Evolutionary conservation across 1,284 basidiomycete genomes (phyloP).

Genomic region (Apiotrichum veenhuisii): DNA sequence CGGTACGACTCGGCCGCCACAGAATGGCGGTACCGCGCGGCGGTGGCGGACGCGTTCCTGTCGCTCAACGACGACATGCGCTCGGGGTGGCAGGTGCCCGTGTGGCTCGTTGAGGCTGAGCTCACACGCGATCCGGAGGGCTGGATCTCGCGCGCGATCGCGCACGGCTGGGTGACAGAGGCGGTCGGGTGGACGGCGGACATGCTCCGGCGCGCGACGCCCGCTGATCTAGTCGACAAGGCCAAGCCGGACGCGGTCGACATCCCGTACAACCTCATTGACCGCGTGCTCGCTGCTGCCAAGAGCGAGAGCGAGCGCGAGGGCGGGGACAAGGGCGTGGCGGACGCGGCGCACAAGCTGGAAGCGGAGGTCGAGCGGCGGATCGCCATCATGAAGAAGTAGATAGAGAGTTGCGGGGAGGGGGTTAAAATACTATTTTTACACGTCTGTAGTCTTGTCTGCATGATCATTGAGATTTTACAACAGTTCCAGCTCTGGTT

Average conservation of each 20-base stretch:
- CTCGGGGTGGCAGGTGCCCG: conserved; percentile 57
- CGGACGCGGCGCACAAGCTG: conserved; percentile 36
- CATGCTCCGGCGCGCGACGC: conserved; percentile 63
- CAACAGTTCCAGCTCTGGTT: too few relatives aligned
- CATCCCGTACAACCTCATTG: conserved; percentile 80
- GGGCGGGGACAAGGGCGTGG: conserved; percentile 52
- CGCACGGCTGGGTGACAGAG: conserved; percentile 72
- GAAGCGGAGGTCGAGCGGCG: conserved; percentile 26
- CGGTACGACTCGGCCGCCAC: conserved; percentile 71
- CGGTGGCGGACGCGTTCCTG: conserved; percentile 71
- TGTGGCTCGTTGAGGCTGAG: conserved; percentile 68
- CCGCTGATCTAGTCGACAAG: conserved; percentile 57
- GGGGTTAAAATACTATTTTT: too few relatives aligned
- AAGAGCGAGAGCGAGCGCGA: too few relatives aligned
- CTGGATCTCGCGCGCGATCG: conserved; percentile 50
- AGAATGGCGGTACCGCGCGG: conserved; percentile 69
- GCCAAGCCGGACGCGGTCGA: conserved; percentile 62
- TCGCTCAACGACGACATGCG: conserved; percentile 57
- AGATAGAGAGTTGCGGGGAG: background rate
- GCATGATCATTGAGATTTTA: background rate
- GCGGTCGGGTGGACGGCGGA: conserved; percentile 69
- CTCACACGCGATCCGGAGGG: conserved; percentile 35
- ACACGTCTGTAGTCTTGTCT: background rate
- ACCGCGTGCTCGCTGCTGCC: conserved; percentile 72
- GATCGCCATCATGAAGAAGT: conserved; percentile 20